Evolutionary conservation across 805 yeast genomes (phyloP).

Genomic region (Ogataea minuta): DNA sequence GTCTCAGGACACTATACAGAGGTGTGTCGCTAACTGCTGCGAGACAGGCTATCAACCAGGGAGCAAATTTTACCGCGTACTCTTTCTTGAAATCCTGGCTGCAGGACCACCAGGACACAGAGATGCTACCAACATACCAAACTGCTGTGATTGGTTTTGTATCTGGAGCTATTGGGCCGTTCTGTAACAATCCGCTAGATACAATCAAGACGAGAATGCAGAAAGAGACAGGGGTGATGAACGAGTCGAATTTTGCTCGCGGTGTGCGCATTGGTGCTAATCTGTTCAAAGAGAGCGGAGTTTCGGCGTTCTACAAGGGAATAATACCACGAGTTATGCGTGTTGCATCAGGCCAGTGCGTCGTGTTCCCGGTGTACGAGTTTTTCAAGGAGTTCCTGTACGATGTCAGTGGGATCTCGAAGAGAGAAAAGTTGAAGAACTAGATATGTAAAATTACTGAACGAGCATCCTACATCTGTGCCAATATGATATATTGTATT

Average conservation of each 20-base stretch:
- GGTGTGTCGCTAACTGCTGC: conserved; percentile 97
- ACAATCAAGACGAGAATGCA: conserved; percentile 97
- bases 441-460: conserved; percentile 5
- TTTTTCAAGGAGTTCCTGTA: conserved; percentile 70
- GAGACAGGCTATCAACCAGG: conserved; percentile 97
- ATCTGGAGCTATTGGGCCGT: conserved; percentile 97
- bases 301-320: conserved; percentile 88
- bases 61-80: conserved; percentile 95
- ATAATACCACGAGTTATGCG: conserved; percentile 98
- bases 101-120: conserved; percentile 55
- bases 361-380: conserved; percentile 95
- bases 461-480: neutral
- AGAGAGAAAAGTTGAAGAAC: conserved; percentile 18
- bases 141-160: conserved; percentile 87
- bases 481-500: conserved; percentile 1
- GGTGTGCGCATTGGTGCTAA: conserved; percentile 78
- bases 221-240: conserved; percentile 71
- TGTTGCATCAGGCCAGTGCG: conserved; percentile 99
- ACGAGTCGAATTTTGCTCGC: conserved; percentile 67
- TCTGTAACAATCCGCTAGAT: conserved; percentile 95
- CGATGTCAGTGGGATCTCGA: conserved; percentile 28
- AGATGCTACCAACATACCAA: conserved; percentile 84
- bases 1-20: conserved; percentile 81
- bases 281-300: conserved; percentile 85
- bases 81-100: conserved; percentile 75